Conservation (phyloP, 805 yeast genomes). For the Candida piceae region DNA sequence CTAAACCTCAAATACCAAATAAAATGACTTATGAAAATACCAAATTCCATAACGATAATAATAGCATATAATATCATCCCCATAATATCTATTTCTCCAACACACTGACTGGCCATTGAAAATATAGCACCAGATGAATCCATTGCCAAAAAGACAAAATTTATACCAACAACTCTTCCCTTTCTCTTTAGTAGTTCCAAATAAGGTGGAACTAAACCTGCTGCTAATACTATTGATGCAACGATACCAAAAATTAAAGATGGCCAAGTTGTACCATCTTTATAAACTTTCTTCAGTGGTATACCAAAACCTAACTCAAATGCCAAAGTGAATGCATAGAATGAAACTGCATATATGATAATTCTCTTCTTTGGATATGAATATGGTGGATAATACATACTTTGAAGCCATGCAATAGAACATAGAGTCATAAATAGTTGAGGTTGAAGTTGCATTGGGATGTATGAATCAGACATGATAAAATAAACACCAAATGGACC, state of each 20-base stretch:
- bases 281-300: slow-evolving; percentile 56
- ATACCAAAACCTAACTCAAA: slow-evolving; percentile 67
- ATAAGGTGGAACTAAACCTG: slow-evolving; percentile 86
- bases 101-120: slow-evolving; percentile 53
- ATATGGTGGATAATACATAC: slow-evolving; percentile 67
- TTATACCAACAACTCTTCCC: slow-evolving; percentile 87
- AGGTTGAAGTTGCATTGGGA: slow-evolving; percentile 84
- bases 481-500: slow-evolving; percentile 87
- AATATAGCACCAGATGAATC: slow-evolving; percentile 80
- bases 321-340: slow-evolving; percentile 46
- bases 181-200: slow-evolving; percentile 72
- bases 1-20: slow-evolving; percentile 59
- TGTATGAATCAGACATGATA: slow-evolving; percentile 59
- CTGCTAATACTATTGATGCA: slow-evolving; percentile 69
- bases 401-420: slow-evolving; percentile 61
- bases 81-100: slow-evolving; percentile 67
- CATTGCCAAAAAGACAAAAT: slow-evolving; percentile 68
- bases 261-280: slow-evolving; percentile 59
- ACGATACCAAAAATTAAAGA: slow-evolving; percentile 70
- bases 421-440: slow-evolving; percentile 73
- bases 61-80: slow-evolving; percentile 74
- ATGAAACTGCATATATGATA: slow-evolving; percentile 29
- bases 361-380: slow-evolving; percentile 33
- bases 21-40: slow-evolving; percentile 66
- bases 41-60: slow-evolving; percentile 71